phyloP scores from a whole-genome alignment of 495 filamentous ascomycete genomes.

The Neurospora pannonica region DNA sequence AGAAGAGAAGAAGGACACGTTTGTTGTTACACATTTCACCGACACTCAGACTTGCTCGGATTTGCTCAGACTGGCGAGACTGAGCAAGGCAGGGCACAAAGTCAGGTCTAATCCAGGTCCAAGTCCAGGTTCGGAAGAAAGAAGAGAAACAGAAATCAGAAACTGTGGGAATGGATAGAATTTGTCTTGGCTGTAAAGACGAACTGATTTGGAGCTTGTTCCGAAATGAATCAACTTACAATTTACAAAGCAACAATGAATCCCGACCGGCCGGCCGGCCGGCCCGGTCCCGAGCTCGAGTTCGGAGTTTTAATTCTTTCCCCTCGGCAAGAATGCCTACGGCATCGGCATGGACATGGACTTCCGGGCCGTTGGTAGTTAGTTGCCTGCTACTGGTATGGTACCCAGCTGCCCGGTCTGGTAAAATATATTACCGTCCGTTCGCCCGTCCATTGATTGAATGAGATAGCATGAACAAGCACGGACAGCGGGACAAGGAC shows the following conservation, averaged over 20 bases:
- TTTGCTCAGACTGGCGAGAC: no score
- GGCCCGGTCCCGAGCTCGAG: not conserved
- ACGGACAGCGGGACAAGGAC: not conserved
- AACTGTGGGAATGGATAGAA: not conserved
- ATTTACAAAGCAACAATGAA: not conserved
- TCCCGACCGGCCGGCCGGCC: not conserved
- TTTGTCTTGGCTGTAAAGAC: not conserved
- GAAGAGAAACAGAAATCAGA: not conserved
- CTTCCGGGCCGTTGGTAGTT: not conserved
- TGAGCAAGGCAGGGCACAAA: no score
- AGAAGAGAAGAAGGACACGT: not conserved
- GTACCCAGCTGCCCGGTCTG: not conserved
- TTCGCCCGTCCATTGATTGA: not conserved
- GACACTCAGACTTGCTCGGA: not conserved
- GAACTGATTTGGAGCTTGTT: not conserved
- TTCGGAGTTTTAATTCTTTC: not conserved
- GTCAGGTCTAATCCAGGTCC: no score
- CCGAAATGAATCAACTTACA: not conserved
- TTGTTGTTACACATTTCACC: not conserved
- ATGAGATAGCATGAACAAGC: not conserved
- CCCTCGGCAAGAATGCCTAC: not conserved
- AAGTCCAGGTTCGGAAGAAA: not conserved
- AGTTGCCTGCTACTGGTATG: not conserved
- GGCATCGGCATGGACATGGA: not conserved
- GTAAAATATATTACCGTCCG: not conserved